Percentiles rank a stretch among this genome's conserved stretches.
These are phyloP conservation scores for bread wheat (Triticum aestivum) DNA, from an alignment of 176 grass and related monocot genomes.

Conservation along the genomic window IWGSC_CS_RefSeq_v2.1 NC_057795.1:612569577-612570076, in stretches of 20 bases:
- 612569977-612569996: neutral
- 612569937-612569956: conserved; percentile 19
- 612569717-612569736: too few species aligned
- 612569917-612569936: conserved; percentile 6
- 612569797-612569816: neutral
- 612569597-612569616: too few species aligned
- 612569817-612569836: neutral
- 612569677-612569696: neutral
- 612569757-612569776: too few species aligned
- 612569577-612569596: too few species aligned
- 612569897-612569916: neutral
- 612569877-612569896: neutral
- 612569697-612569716: neutral
- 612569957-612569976: conserved; percentile 6
- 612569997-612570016: neutral
- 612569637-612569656: neutral
- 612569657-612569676: too few species aligned
- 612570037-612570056: conserved; percentile 55
- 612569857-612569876: conserved; percentile 26
- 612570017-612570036: conserved; percentile 33
- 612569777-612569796: neutral
- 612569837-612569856: neutral
- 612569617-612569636: neutral
- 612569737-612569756: too few species aligned
- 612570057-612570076: conserved; percentile 60